phyloP scores from a whole-genome alignment of 2,329 filamentous ascomycete species.

The Penicillium sumatraense region DNA sequence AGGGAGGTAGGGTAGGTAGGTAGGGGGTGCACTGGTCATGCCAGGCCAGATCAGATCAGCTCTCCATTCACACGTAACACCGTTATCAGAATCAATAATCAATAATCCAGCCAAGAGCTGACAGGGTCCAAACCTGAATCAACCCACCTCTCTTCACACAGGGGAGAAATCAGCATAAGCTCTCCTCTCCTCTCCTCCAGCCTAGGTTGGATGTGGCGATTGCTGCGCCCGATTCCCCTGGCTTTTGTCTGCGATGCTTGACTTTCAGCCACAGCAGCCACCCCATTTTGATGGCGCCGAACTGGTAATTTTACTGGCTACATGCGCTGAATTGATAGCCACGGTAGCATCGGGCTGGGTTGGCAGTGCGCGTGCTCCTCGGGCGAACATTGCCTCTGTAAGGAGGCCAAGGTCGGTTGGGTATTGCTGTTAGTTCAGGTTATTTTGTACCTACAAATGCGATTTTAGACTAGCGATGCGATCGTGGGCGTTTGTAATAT shows the following conservation, averaged over 20 bases:
- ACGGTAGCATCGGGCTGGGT: slow-evolving; percentile 27
- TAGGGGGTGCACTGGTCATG: too few relatives aligned
- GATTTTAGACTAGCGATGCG: neutral
- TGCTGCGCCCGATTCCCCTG: neutral
- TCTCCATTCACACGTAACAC: neutral
- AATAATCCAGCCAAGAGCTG: neutral
- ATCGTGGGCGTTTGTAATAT: neutral
- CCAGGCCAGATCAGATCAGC: neutral
- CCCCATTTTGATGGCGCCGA: slow-evolving; percentile 17
- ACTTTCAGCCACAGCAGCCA: slow-evolving; percentile 14
- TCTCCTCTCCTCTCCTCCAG: neutral
- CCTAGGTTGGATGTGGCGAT: neutral
- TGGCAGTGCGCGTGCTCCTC: slow-evolving; percentile 13
- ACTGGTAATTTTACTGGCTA: slow-evolving; percentile 21
- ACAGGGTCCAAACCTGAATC: neutral
- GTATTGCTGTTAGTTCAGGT: neutral
- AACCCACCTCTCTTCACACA: too few relatives aligned
- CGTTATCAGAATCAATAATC: neutral
- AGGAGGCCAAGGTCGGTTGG: neutral
- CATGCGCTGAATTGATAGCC: slow-evolving; percentile 12
- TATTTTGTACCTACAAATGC: neutral
- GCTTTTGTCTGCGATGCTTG: slow-evolving; percentile 6
- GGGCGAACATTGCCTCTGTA: slow-evolving; percentile 12
- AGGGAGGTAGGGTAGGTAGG: too few relatives aligned
- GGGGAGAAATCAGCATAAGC: too few relatives aligned